These are phyloP conservation scores for Picocystis sp. DNA, from an alignment of 163 green algal species.

Conservation along the genomic window DNA sequence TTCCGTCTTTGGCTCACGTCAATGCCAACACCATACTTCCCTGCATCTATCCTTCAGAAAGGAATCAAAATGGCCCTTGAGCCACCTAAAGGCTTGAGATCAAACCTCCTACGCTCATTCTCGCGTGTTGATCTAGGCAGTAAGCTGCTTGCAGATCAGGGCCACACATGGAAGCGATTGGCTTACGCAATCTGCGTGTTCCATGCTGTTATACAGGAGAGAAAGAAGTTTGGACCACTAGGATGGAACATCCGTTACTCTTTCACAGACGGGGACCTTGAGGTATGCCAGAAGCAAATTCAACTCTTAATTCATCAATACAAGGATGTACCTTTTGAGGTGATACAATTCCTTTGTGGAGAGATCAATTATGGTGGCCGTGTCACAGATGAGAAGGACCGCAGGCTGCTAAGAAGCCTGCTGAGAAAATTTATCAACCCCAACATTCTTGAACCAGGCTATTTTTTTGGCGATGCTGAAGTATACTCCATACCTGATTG, in stretches of 20 bases:
- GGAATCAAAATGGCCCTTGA: constrained; percentile 69
- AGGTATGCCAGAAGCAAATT: constrained; percentile 57
- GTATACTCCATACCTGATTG: constrained; percentile 17
- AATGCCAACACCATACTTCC: constrained; percentile 51
- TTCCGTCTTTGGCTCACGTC: constrained; percentile 62
- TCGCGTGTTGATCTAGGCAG: constrained; percentile 22
- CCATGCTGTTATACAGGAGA: constrained; percentile 63
- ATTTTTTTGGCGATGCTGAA: constrained; percentile 14
- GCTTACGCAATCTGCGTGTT: constrained; percentile 58
- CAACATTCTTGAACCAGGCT: constrained; percentile 6
- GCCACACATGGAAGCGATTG: constrained; percentile 30
- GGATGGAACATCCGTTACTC: constrained; percentile 77
- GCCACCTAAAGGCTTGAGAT: constrained; percentile 57
- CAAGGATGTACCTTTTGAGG: constrained; percentile 34
- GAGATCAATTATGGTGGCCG: constrained; percentile 78
- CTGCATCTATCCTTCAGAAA: constrained; percentile 54
- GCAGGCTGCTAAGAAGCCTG: constrained; percentile 60
- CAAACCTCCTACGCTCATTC: constrained; percentile 51
- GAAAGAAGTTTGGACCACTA: constrained; percentile 62
- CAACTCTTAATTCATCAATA: constrained; percentile 60
- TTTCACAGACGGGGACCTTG: constrained; percentile 69
- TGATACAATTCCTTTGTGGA: constrained; percentile 60
- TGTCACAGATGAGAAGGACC: constrained; percentile 71
- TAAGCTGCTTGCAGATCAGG: no score
- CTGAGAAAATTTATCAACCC: constrained; percentile 42